Base-by-base conservation (phyloP, 306 rosid species). In the Cucumis melo region DNA sequence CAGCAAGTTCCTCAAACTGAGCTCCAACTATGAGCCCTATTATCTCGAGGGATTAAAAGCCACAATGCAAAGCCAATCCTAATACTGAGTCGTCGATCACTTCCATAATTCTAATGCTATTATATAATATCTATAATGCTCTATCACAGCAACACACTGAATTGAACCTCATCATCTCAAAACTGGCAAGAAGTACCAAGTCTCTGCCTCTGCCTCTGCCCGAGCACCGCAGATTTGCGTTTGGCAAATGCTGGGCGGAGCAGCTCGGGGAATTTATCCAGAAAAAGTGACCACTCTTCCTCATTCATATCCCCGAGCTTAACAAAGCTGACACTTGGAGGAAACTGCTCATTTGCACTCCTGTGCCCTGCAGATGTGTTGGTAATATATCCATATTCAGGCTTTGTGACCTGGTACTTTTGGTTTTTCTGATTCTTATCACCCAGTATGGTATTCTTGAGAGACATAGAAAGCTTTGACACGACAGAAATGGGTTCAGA, bases 171-270 rank as follows among this genome's bases (percentile, higher is more conserved):
- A 82, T 86, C 78, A 60, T 80, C 83, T 93, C 96, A 95, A 90
- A 95, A 95, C 92, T 95, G 95, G 97, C 99, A 95, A 41, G 99
- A 95, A 65, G 97, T 95, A 76, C 99, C 99, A 54, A 95, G 98
- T 86, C 98, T 92, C 93, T 80, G 97, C 75, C 90, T 88, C 91
- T 82, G 98, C 91, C 84, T 92, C 89, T 89, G 97, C 61, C 97
- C 96, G 46, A 78, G 61, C 77, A 89, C 80, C 46, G 86, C 84
- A 16, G 76, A 15, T 72, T 89, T 90, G 79, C 97, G 87, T 81
- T 87, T 87, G 1, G 75, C 91, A 46, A 95, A 90, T 60, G 98
- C 99, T 23, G 97, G 92, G 67, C 73, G 10, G 66, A 95, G 85
- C 84, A 92, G 80, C 87, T 88, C 96, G 42, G 82, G 90, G 80